phyloP scores from a whole-genome alignment of 176 grass and related monocot genomes.

The Avena sativa region DNA sequence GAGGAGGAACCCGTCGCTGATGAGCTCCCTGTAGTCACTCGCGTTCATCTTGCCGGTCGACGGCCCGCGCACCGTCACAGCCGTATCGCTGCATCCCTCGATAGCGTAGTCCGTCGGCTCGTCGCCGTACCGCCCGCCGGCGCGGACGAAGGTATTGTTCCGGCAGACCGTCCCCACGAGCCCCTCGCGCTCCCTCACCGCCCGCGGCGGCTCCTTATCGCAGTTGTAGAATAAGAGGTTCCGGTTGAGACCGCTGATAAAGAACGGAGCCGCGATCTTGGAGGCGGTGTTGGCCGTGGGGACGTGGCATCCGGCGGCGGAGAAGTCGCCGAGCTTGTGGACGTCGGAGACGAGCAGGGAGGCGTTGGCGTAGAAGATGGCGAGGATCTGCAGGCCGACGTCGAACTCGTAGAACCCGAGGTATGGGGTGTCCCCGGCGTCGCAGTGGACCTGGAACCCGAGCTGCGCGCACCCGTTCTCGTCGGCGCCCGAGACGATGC shows the following conservation, averaged over 20 bases:
- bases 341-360: conserved; percentile 35
- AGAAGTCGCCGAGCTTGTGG: background rate
- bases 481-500: background rate
- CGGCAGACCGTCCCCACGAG: background rate
- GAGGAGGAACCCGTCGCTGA: conserved; percentile 3
- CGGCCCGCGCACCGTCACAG: background rate
- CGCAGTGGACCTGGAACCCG: background rate
- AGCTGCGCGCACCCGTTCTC: rapidly evolving
- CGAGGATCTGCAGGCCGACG: background rate
- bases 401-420: rapidly evolving
- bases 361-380: conserved; percentile 12
- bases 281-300: background rate
- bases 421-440: rapidly evolving
- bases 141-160: background rate
- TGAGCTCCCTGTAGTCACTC: background rate
- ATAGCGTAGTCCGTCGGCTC: too few species aligned
- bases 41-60: background rate
- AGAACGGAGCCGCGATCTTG: background rate
- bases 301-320: background rate
- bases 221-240: conserved; percentile 52
- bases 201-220: rapidly evolving
- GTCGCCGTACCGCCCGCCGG: background rate
- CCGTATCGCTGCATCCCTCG: too few species aligned
- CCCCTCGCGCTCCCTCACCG: rapidly evolving
- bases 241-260: background rate